phyloP scores from a whole-genome alignment of 148 eudicot genomes.

The Agrostemma githago region DNA sequence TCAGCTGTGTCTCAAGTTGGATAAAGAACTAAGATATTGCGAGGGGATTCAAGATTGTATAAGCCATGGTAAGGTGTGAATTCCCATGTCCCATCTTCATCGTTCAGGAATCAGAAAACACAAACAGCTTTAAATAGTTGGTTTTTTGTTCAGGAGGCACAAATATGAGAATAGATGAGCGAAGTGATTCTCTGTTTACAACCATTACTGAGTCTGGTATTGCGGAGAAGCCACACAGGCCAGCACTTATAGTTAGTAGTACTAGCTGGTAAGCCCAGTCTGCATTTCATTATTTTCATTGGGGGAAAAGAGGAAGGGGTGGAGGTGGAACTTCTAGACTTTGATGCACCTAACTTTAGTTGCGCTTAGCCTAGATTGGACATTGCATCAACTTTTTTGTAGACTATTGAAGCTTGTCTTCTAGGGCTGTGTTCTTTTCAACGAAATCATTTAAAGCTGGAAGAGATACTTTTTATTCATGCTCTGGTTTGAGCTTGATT shows the following conservation, averaged over 20 bases:
- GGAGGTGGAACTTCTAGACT: neutral
- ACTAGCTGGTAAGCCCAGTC: constrained; percentile 77
- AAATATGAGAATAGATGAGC: constrained; percentile 26
- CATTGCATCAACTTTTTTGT: neutral
- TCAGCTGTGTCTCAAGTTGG: constrained; percentile 71
- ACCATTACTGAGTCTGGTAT: constrained; percentile 33
- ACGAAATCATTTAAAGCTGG: neutral
- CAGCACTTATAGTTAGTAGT: constrained; percentile 90
- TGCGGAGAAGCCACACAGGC: constrained; percentile 60
- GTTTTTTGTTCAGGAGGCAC: constrained; percentile 31
- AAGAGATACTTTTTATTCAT: neutral
- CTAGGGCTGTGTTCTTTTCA: neutral
- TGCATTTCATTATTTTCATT: neutral
- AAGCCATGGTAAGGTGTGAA: constrained; percentile 46
- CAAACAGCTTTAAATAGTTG: constrained; percentile 8
- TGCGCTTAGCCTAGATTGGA: neutral
- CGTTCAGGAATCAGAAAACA: neutral
- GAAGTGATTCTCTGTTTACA: constrained; percentile 54
- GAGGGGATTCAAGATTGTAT: constrained; percentile 64
- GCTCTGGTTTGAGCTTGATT: constrained; percentile 5
- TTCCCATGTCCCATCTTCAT: constrained; percentile 3
- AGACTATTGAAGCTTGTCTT: neutral
- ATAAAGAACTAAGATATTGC: constrained; percentile 41
- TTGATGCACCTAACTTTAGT: neutral
- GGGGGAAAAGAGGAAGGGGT: neutral